Evolutionary conservation across 2,329 filamentous ascomycete genomes (phyloP), one percentile per base, ranked within the genome.

Genomic region (Beauveria sp.): DNA sequence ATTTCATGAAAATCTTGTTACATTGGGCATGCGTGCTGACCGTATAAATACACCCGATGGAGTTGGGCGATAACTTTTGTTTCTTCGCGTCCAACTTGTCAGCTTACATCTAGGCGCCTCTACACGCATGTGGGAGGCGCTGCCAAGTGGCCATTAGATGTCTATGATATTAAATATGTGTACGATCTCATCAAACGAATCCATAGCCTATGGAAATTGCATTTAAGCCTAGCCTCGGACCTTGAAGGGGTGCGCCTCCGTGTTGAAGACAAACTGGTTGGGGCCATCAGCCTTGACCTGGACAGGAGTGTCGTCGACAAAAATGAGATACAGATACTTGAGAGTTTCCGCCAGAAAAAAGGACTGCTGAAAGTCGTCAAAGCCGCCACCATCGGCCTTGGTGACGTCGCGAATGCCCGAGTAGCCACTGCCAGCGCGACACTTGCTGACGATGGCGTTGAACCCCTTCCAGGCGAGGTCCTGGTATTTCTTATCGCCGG

Each of bases 271-370:
- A 65, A 74, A 84, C 63, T 75, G 61, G 66, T 81, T 82, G n/a
- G 71, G 68, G 53, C 74, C 71, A 50, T 74, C 72, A 12, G 74
- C 73, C 65, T 78, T 76, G 55, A 83, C 72, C 69, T 84, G 81
- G 67, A 79, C 80, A 5, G 72, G 70, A 2, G 80, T 84, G 38
- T 90, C 88, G 71, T 75, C 77, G 0, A 83, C 80, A 70, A 86
- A 85, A 63, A 90, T 89, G 67, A 96, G 72, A 75, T 90, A 96
- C 62, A 83, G 78, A 72, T 96, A 96, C 80, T 96, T 96, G 73
- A 96, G 72, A 65, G 92, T 88, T 77, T 96, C 91, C 0, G 91
- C 91, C 72, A 96, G 91, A 78, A 89, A 87, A 76, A 95, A 96
- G 68, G 88, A 93, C 76, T 96, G 90, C 79, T 93, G 89, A 72